Conservation (phyloP, 306 rosid species). For the Abrus pulchellus region DNA sequence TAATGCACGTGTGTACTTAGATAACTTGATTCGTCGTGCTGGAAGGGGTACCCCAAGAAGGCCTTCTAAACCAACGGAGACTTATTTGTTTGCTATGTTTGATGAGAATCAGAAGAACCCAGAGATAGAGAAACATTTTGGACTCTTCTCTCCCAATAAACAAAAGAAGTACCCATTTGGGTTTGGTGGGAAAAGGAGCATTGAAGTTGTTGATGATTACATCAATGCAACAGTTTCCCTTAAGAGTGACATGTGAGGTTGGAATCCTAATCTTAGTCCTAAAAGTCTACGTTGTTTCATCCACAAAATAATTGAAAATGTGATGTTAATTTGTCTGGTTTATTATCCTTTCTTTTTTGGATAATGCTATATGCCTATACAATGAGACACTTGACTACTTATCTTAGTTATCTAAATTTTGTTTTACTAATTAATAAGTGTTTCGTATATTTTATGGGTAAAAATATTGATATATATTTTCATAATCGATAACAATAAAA, state of each 20-base stretch:
- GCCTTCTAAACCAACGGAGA: constrained; percentile 51
- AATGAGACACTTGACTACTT: too few relatives aligned
- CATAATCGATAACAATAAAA: too few relatives aligned
- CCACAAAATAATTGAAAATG: constrained; percentile 19
- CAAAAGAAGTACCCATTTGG: constrained; percentile 60
- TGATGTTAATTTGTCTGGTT: not conserved
- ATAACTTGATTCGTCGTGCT: constrained; percentile 66
- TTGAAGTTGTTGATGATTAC: not conserved
- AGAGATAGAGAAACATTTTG: constrained; percentile 55
- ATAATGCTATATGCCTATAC: not conserved
- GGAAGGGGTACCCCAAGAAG: constrained; percentile 68
- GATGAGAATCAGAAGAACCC: constrained; percentile 56
- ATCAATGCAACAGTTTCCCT: constrained; percentile 49
- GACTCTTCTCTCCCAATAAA: constrained; percentile 47
- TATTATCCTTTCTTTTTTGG: not conserved
- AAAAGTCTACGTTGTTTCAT: constrained; percentile 3
- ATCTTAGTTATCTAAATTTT: too few relatives aligned
- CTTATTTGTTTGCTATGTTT: constrained; percentile 57
- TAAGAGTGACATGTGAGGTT: constrained; percentile 49
- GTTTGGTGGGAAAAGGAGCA: constrained; percentile 42
- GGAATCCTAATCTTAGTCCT: not conserved
- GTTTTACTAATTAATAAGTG: too few relatives aligned
- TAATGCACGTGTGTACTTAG: constrained; percentile 59
- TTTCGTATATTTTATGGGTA: too few relatives aligned
- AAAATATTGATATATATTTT: too few relatives aligned